phyloP scores from a whole-genome alignment of 2,329 filamentous ascomycete genomes.

The Trichoderma endophyticum region DNA sequence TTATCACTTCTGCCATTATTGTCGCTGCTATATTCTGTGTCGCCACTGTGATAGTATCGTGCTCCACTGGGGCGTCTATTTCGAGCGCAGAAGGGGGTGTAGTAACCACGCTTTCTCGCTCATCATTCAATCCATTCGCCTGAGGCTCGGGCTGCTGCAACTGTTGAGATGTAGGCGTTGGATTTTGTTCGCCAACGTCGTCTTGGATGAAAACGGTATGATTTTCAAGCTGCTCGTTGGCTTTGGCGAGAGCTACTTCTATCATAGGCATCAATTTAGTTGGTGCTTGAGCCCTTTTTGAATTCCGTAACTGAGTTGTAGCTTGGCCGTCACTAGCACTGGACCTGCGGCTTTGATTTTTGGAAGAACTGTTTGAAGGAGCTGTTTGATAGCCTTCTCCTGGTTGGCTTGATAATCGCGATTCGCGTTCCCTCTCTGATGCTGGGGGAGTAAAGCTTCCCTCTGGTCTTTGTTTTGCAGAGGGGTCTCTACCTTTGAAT shows the following conservation, averaged over 20 bases:
- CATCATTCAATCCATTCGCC: neutral
- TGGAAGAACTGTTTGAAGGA: neutral
- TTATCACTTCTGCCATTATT: neutral
- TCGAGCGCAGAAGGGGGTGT: neutral
- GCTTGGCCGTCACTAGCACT: neutral
- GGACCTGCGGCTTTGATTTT: neutral
- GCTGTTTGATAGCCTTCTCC: neutral
- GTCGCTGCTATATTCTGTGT: neutral
- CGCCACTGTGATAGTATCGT: neutral
- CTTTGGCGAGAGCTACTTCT: neutral
- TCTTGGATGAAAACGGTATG: neutral
- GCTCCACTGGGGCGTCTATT: neutral
- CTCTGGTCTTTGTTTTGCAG: neutral
- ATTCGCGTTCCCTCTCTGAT: neutral
- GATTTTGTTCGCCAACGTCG: neutral
- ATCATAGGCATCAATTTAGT: neutral
- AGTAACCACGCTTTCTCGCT: neutral
- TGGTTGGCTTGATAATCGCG: neutral
- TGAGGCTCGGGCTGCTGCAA: neutral
- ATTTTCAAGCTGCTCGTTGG: neutral
- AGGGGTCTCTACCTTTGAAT: neutral
- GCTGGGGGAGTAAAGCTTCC: neutral
- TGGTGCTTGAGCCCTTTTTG: neutral
- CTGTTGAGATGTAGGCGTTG: neutral
- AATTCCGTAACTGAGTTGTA: neutral